Evolutionary conservation across 441 rosid species (phyloP), one percentile per base, ranked within the genome.

Genomic region (Biscutella auriculata): DNA sequence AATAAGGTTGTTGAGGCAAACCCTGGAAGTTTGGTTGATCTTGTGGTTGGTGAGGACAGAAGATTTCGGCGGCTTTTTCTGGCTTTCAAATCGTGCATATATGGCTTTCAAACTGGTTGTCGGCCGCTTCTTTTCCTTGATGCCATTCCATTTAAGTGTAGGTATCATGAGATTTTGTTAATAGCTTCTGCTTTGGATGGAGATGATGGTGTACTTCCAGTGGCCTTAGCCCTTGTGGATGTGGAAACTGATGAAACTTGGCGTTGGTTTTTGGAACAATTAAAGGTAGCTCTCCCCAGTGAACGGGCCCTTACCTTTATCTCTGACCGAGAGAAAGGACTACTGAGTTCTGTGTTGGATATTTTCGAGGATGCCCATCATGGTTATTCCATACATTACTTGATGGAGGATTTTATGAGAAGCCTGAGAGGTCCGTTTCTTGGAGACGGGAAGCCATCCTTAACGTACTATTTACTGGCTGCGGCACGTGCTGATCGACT

Each of bases 41-140:
- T 91, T 66, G 60, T 64, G 51, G 64, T 79, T 30, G 80, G 73
- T 25, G 85, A 76, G 45, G 87, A 78, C 62, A 73, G 44, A 60
- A 88, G 78, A 66, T 91, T 91, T 66, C 91, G 77, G 63, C 81
- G 75, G 42, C 83, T 91, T 52, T 87, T 87, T 72, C 52, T 91
- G 27, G 78, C 84, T 21, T 84, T 85, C 72, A 73, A 69, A 29
- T 85, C 96, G 51, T 74, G 83, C 36, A 63, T 79, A 47, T 63
- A 62, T 45, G 97, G 97, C 63, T 90, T 87, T 69, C 65, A 76
- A 68, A 79, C 65, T 70, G 95, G 90, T 63, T 91, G 98, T 41
- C 78, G 96, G 17, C 98, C 88, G 0, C 85, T 91, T 73, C 70
- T 91, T 67, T 91, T 87, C 69, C 95, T 91, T 43, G 95, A 88